Percentiles rank a stretch among this genome's conserved stretches.
Conservation (phyloP, 2,329 filamentous ascomycete species). For the Leptoxyphium fumago region DNA sequence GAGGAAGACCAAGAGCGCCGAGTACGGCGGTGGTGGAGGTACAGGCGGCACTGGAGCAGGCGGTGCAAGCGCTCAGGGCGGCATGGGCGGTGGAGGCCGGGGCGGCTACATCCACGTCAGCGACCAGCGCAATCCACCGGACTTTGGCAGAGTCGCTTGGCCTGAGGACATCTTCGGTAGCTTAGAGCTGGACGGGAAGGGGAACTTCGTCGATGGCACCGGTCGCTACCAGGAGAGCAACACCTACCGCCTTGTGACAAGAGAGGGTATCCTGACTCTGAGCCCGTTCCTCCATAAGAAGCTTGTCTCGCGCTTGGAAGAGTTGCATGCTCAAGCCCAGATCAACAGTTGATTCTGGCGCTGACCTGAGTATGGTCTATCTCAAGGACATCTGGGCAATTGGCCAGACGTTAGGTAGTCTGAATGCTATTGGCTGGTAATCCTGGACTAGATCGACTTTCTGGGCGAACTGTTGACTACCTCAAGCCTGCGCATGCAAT, state of each 20-base stretch:
- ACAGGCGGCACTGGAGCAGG: constrained; percentile 35
- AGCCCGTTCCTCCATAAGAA: constrained; percentile 20
- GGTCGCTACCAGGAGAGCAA: constrained; percentile 47
- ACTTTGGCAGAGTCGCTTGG: constrained; percentile 50
- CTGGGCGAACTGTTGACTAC: too few species aligned
- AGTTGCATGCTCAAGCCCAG: constrained; percentile 17
- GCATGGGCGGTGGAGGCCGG: constrained; percentile 40
- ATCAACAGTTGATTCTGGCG: constrained; percentile 5
- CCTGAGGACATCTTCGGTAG: constrained; percentile 54
- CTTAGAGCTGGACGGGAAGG: constrained; percentile 44
- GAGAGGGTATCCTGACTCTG: constrained; percentile 38
- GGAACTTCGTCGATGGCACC: constrained; percentile 40
- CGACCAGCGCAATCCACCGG: constrained; percentile 43
- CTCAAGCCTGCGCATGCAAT: too few species aligned
- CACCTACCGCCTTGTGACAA: constrained; percentile 46
- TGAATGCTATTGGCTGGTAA: too few species aligned
- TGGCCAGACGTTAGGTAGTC: too few species aligned
- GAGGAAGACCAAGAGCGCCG: constrained; percentile 7
- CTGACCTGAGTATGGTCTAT: background rate
- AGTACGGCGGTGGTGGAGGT: constrained; percentile 24
- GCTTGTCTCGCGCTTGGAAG: constrained; percentile 18
- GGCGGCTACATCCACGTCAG: constrained; percentile 51
- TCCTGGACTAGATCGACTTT: too few species aligned
- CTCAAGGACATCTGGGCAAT: too few species aligned
- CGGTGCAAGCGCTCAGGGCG: constrained; percentile 44